Evolutionary conservation across 2,329 filamentous ascomycete genomes (phyloP).

Genomic region (Orbilia blumenaviensis): DNA sequence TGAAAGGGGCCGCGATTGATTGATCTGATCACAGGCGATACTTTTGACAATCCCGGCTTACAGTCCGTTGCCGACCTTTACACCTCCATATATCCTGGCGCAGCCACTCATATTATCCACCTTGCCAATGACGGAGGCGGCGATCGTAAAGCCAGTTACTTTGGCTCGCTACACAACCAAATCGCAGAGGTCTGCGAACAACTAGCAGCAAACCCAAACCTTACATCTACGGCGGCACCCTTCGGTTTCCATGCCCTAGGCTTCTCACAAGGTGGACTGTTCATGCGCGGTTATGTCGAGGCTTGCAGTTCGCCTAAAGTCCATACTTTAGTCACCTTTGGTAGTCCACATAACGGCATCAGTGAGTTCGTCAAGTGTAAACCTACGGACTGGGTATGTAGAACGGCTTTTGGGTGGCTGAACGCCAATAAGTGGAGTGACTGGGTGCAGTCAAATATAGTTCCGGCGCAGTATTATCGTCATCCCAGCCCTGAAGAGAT

Average conservation of each 20-base stretch:
- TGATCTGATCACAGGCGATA: constrained; percentile 68
- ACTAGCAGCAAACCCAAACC: constrained; percentile 29
- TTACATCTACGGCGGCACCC: constrained; percentile 18
- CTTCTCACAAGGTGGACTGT: constrained; percentile 95
- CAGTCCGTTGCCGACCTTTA: constrained; percentile 75
- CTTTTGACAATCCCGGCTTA: constrained; percentile 79
- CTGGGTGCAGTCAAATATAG: constrained; percentile 79
- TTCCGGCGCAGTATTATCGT: constrained; percentile 95
- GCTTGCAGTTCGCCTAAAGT: constrained; percentile 81
- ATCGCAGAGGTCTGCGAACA: constrained; percentile 64
- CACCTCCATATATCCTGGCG: constrained; percentile 76
- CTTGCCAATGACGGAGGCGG: constrained; percentile 71
- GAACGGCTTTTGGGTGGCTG: constrained; percentile 79
- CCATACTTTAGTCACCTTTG: constrained; percentile 83
- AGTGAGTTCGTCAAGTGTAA: constrained; percentile 78
- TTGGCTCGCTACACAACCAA: constrained; percentile 87
- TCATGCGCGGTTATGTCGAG: constrained; percentile 90
- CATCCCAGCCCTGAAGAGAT: constrained; percentile 69
- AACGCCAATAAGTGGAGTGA: constrained; percentile 80
- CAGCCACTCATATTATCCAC: constrained; percentile 81
- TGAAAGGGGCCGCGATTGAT: not conserved
- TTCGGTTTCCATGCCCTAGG: constrained; percentile 68
- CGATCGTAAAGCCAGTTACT: constrained; percentile 86
- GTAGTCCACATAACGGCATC: constrained; percentile 93
- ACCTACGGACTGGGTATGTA: constrained; percentile 79